Evolutionary conservation across 2,329 filamentous ascomycete species (phyloP).

Genomic region (Fusarium sp.): DNA sequence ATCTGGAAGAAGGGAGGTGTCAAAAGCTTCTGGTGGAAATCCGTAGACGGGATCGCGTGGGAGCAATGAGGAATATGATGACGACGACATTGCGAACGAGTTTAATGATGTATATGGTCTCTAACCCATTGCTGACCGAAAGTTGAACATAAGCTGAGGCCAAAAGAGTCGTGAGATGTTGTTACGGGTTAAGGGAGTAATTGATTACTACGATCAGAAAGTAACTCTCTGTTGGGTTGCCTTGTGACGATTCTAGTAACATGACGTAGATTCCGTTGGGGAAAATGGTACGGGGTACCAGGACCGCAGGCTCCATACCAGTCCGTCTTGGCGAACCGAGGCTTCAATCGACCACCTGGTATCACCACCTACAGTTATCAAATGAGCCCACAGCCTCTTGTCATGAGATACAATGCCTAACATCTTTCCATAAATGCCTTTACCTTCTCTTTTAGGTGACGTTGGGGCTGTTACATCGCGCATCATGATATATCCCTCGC

Average conservation of each 20-base stretch:
- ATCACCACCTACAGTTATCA: constrained; percentile 10
- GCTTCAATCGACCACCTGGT: constrained; percentile 32
- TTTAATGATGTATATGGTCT: constrained; percentile 2
- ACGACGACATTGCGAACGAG: constrained; percentile 41
- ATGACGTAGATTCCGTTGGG: constrained; percentile 50
- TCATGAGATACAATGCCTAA: constrained; percentile 3
- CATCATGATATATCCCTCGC: constrained; percentile 21
- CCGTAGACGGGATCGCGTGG: constrained; percentile 59
- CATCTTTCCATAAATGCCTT: not conserved
- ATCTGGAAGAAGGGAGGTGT: constrained; percentile 79
- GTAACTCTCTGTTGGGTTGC: constrained; percentile 32
- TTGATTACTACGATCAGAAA: constrained; percentile 23
- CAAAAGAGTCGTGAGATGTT: constrained; percentile 2
- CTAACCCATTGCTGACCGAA: constrained; percentile 33
- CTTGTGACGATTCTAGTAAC: constrained; percentile 42
- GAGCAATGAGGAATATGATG: constrained; percentile 41
- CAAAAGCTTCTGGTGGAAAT: constrained; percentile 72
- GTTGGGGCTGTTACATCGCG: not conserved
- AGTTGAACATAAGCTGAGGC: not conserved
- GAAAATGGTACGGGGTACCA: constrained; percentile 31
- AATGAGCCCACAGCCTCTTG: constrained; percentile 8
- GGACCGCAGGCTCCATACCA: constrained; percentile 14
- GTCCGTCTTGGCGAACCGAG: constrained; percentile 28
- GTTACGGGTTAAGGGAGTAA: constrained; percentile 20
- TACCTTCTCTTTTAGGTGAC: constrained; percentile 7